phyloP scores from a whole-genome alignment of 805 yeast species.

The Nematodospora valgi region DNA sequence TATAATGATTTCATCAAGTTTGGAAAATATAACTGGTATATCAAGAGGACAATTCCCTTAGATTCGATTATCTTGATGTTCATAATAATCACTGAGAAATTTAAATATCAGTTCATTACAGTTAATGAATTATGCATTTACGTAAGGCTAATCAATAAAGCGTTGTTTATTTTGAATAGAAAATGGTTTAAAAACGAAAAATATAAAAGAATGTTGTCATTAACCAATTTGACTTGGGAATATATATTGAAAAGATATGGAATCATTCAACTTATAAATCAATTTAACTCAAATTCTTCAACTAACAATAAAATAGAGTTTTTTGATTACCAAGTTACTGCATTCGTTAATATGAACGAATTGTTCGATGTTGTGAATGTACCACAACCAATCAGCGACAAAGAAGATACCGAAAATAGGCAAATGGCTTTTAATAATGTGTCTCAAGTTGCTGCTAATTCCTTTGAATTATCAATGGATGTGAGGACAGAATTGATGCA shows the following conservation, averaged over 20 bases:
- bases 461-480: constrained; percentile 9
- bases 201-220: constrained; percentile 42
- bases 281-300: constrained; percentile 14
- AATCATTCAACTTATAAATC: constrained; percentile 26
- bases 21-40: constrained; percentile 58
- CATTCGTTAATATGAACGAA: constrained; percentile 37
- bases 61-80: constrained; percentile 54
- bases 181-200: constrained; percentile 47
- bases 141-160: constrained; percentile 39
- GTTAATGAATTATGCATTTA: constrained; percentile 34
- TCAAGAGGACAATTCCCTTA: constrained; percentile 57
- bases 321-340: constrained; percentile 39
- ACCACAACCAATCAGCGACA: constrained; percentile 30
- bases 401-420: not conserved
- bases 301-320: constrained; percentile 24
- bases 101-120: constrained; percentile 41
- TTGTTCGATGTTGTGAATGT: constrained; percentile 42
- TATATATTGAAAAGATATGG: constrained; percentile 35
- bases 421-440: constrained; percentile 5
- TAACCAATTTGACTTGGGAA: constrained; percentile 42
- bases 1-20: constrained; percentile 50
- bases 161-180: constrained; percentile 38
- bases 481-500: constrained; percentile 26
- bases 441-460: not conserved
- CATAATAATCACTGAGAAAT: constrained; percentile 51